Evolutionary conservation across 495 filamentous ascomycete species (phyloP), one percentile per base, ranked within the genome.

Genomic region (Aspergillus coremiiformis): DNA sequence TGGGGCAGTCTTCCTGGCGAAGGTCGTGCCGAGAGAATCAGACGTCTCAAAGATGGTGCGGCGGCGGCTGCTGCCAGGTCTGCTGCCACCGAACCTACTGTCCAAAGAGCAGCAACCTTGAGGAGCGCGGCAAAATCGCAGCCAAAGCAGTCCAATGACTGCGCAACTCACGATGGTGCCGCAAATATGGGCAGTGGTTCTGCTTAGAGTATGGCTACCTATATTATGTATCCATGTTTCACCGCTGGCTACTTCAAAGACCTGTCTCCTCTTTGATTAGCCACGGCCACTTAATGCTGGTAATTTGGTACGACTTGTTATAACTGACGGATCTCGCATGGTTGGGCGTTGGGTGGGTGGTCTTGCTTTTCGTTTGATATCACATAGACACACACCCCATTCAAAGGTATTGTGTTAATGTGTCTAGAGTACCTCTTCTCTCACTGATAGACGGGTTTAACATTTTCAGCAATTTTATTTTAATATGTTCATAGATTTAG

Each of bases 1-100:
- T 70, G 70, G 70, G 61, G 70, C 24, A 66, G 68, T 59, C 58
- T 77, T 5, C 73, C 75, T 17, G 72, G 74, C 17, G 73, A 77
- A 57, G 67, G 64, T 11, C 65, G 74, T 30, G 55, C 60, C 6
- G 76, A 78, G 41, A 61, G 72, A 15, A 60, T 77, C 44, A 69
- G 61, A 50, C 65, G 71, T 19, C 55, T 73, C 17, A 66, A 64
- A 45, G 71, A 75, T n/a, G 62, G 63, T 14, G 62, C 68, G 0
- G 60, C 61, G 5, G 55, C 64, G 3, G 56, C 59, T 0, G 57
- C 58, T 9, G 60, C 64, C 22, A 47, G 39, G 39, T 58, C 65
- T 10, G 56, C 61, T 15, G 56, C 61, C 0, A 21, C 53, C 23
- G 47, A 56, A 20, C 22, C 52, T 12, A 47, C 52, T 21, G 24